phyloP scores from a whole-genome alignment of 2,329 filamentous ascomycete species.

The Elsinoe fawcettii region DNA sequence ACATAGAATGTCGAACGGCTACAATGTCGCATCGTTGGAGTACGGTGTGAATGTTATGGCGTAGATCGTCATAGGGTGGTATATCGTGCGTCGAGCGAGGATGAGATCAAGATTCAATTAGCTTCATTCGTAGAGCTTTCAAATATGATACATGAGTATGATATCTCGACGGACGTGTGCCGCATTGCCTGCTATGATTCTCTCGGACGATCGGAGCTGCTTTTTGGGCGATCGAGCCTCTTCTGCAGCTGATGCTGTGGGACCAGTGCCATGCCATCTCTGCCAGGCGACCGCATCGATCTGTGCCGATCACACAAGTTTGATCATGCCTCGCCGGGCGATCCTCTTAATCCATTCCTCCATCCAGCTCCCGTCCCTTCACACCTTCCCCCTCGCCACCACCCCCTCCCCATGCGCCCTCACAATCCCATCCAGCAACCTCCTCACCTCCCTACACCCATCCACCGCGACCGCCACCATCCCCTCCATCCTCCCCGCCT shows the following conservation, averaged over 20 bases:
- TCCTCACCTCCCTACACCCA: slow-evolving; percentile 77
- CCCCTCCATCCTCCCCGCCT: slow-evolving; percentile 71
- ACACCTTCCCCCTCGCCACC: slow-evolving; percentile 34
- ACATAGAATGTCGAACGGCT: slow-evolving; percentile 20
- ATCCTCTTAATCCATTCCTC: too few species aligned
- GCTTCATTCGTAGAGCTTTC: not conserved
- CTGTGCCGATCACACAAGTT: too few species aligned
- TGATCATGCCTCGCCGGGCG: too few species aligned
- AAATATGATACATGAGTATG: not conserved
- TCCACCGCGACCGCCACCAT: slow-evolving; percentile 91
- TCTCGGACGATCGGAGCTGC: not conserved
- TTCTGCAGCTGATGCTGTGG: too few species aligned
- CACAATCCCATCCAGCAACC: slow-evolving; percentile 73
- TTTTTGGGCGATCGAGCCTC: too few species aligned
- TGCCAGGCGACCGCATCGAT: too few species aligned
- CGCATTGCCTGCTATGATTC: not conserved
- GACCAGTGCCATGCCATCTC: too few species aligned
- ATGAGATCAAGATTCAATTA: not conserved
- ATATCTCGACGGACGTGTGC: not conserved
- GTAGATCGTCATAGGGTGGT: not conserved
- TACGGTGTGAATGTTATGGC: not conserved
- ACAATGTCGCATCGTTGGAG: not conserved
- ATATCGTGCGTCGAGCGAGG: not conserved
- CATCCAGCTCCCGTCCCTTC: not conserved
- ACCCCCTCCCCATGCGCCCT: slow-evolving; percentile 60